These are phyloP conservation scores for Truncatella angustata DNA, from an alignment of 2,329 filamentous ascomycete species.

Conservation along the genomic window DNA sequence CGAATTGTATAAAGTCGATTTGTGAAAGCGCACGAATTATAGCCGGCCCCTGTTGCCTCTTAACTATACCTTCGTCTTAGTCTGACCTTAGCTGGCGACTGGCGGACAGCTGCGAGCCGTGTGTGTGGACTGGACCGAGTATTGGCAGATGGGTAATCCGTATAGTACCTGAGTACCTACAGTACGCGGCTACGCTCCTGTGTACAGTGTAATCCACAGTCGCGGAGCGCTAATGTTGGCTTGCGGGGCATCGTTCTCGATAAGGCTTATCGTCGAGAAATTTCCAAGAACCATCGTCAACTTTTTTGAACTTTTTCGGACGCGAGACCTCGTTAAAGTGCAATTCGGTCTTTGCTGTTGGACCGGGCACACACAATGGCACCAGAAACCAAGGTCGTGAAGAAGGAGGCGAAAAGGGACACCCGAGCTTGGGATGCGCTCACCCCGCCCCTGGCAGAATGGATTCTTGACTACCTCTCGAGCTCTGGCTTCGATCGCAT, in stretches of 20 bases:
- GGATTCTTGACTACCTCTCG: conserved; percentile 80
- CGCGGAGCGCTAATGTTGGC: no score
- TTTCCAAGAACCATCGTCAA: not conserved
- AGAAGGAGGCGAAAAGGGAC: conserved; percentile 46
- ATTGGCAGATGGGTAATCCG: no score
- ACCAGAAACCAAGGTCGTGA: conserved; percentile 22
- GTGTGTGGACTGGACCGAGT: no score
- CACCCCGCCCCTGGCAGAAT: conserved; percentile 71
- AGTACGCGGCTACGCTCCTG: no score
- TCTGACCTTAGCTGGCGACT: no score
- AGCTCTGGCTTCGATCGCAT: conserved; percentile 84
- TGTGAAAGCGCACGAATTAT: no score
- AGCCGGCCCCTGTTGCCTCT: no score
- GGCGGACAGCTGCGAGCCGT: no score
- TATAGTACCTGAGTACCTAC: no score
- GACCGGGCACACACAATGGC: conserved; percentile 26
- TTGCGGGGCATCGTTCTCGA: not conserved
- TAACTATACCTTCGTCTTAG: no score
- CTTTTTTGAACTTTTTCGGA: not conserved
- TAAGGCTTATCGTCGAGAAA: not conserved
- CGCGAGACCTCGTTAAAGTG: not conserved
- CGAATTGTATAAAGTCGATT: no score
- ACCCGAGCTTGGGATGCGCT: conserved; percentile 65
- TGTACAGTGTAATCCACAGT: no score
- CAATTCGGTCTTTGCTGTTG: not conserved